Base-by-base conservation (phyloP, 2,329 filamentous ascomycete genomes). In the Pyrenophora seminiperda region DNA sequence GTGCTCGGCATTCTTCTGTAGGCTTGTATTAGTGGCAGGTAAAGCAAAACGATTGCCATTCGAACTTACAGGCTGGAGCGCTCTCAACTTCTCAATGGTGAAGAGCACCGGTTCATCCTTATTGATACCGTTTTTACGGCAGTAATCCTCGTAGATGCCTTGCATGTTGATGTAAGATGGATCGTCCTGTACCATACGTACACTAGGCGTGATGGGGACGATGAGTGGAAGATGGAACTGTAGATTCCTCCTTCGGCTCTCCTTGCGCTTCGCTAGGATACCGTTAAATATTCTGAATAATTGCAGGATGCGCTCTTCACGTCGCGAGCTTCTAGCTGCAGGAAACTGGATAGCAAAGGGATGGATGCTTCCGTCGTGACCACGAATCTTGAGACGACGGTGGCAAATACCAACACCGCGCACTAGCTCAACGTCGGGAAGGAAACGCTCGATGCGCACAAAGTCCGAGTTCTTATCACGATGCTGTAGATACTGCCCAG, bases 381-480 rank as follows among this genome's bases (percentile, higher is more conserved):
- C 95, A 58, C 95, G 89, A 71, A 99, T 97, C 77, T 91, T 96
- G 62, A 99, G 82, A 38, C 95, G 85, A 24, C 94, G 86, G 74
- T 97, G 93, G 41, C 93, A 97, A 22, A 92, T 88, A 46, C 91
- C 91, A 63, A 96, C 91, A 7, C 88, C 90, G 47, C 94, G 87
- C 33, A 99, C 90, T 43, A 97, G 81, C 63, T 99, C 93, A 15
- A 99, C 91, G 59, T 94, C 90, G 7, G 95, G 92, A 63, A 99
- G 76, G 83, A 99, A 99, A 18, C 93, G 88, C 72, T 99, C 95
- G 59, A 99, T 97, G 37, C 92, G 88, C 59, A 99, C 88, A 70
- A 99, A 99, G 72, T 99, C 94, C 65, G 96, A 91, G 73, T 99
- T 99, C 83, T 97, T 99, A 67, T 99, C 95, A 73, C 94, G 95